Evolutionary conservation across 2,329 filamentous ascomycete species (phyloP).

Genomic region (Aspergillus cejpii): DNA sequence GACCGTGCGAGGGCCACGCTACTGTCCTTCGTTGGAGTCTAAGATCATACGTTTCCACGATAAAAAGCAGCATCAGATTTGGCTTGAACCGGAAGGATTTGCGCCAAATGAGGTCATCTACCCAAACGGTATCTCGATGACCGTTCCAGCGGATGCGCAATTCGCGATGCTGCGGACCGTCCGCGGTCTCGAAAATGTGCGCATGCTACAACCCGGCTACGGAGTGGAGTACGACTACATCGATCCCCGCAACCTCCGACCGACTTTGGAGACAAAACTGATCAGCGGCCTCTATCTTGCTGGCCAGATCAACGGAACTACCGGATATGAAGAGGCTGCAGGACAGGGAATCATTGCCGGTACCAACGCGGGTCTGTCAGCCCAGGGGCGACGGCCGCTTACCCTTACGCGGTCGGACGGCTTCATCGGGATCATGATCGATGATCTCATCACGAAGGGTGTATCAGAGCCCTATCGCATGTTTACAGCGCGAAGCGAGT

Average conservation of each 20-base stretch:
- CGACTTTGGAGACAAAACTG: constrained; percentile 89
- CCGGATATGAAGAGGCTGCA: constrained; percentile 94
- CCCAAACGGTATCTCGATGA: constrained; percentile 96
- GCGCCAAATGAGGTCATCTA: constrained; percentile 77
- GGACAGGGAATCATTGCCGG: constrained; percentile 89
- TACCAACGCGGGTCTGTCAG: constrained; percentile 82
- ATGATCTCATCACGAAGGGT: constrained; percentile 93
- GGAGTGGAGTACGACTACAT: constrained; percentile 99
- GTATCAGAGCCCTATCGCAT: constrained; percentile 96
- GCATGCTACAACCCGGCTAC: constrained; percentile 91
- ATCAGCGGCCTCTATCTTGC: constrained; percentile 85
- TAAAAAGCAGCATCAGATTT: constrained; percentile 78
- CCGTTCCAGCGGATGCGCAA: constrained; percentile 81
- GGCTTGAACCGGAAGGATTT: constrained; percentile 95
- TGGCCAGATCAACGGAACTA: constrained; percentile 96
- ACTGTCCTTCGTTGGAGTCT: constrained; percentile 91
- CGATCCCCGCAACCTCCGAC: constrained; percentile 77
- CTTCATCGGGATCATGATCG: constrained; percentile 98
- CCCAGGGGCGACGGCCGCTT: constrained; percentile 59
- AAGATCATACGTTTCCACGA: constrained; percentile 85
- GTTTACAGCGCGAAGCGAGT: constrained; percentile 95
- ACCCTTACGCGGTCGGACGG: constrained; percentile 74
- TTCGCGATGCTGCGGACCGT: constrained; percentile 79
- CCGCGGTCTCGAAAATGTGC: constrained; percentile 76
- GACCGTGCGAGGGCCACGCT: constrained; percentile 85